A percentile compares a stretch with the other conserved stretches of the same genome.
phyloP scores from a whole-genome alignment of 441 rosid species.

The Raphanus hybrid region DNA sequence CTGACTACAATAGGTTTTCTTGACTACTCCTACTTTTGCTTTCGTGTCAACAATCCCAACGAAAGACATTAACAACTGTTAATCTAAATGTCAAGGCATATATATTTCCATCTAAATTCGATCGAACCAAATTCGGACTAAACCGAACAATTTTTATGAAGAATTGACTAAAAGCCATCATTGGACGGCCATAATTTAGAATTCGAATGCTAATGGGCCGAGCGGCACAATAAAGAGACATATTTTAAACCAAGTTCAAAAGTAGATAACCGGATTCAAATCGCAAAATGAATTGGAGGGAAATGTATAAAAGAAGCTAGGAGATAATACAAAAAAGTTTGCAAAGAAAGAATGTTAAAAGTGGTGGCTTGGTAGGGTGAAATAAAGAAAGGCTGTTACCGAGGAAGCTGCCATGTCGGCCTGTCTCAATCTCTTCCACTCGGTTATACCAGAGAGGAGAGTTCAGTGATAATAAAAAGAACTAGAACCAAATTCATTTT shows the following conservation, averaged over 20 bases:
- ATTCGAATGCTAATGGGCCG: constrained; percentile 4
- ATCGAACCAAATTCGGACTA: not conserved
- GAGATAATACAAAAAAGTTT: constrained; percentile 17
- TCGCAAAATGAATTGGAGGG: not conserved
- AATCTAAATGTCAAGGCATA: not conserved
- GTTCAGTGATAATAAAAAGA: not conserved
- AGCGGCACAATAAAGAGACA: not conserved
- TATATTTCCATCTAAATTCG: not conserved
- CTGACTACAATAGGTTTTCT: not conserved
- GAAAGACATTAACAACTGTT: not conserved
- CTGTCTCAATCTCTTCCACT: constrained; percentile 25
- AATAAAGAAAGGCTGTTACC: constrained; percentile 24
- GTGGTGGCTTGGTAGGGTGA: constrained; percentile 25
- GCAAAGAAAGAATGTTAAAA: not conserved
- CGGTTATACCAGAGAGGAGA: constrained; percentile 11
- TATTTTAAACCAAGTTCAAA: not conserved
- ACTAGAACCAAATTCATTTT: not conserved
- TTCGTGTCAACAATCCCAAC: not conserved
- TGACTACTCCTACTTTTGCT: not conserved
- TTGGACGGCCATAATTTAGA: not conserved
- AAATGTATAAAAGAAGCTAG: not conserved
- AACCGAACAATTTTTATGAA: not conserved
- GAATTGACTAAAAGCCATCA: constrained; percentile 1
- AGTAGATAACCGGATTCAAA: not conserved
- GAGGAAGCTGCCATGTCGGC: constrained; percentile 38